Evolutionary conservation across 2,329 filamentous ascomycete species (phyloP), one percentile per base, ranked within the genome.

Genomic region (Colletotrichum cereale): DNA sequence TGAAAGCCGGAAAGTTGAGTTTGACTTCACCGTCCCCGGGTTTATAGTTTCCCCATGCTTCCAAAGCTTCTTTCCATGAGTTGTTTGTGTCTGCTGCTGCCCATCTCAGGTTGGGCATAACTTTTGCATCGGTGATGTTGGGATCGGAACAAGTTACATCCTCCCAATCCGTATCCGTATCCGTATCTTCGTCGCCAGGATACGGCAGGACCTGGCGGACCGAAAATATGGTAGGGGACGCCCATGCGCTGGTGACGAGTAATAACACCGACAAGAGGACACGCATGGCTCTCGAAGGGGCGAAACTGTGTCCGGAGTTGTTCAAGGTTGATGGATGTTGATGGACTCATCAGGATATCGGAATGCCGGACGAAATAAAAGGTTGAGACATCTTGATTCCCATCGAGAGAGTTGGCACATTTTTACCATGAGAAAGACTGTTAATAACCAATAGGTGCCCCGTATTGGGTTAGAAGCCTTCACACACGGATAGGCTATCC

Each of bases 121-220:
- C 62, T n/a, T 69, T 66, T 26, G 66, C 66, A 18, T 69, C 61
- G 34, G 66, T 69, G 42, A 69, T 66, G n/a, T 66, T 34, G 21
- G 66, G 16, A 10, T 66, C 61, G 6, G 66, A 47, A 12, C 66
- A 66, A 1, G 14, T 47, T 8, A 57, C 42, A 0, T 34, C 26
- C 6, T 69, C 34, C 66, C 66, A 69, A 3, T 31, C 58, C 18
- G 31, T 18, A 2, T 40, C n/a, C n/a, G n/a, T n/a, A n/a, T n/a
- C n/a, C n/a, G n/a, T n/a, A n/a, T n/a, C n/a, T n/a, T n/a, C n/a
- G n/a, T n/a, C n/a, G n/a, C n/a, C n/a, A n/a, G n/a, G n/a, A n/a
- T n/a, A n/a, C n/a, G n/a, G n/a, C n/a, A n/a, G n/a, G n/a, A 26
- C 40, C 11, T 14, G 4, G 21, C 65, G 57, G 0, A 24, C 2